Base-by-base conservation (phyloP, 768 basidiomycete species). In the Agaricus bisporus region DNA sequence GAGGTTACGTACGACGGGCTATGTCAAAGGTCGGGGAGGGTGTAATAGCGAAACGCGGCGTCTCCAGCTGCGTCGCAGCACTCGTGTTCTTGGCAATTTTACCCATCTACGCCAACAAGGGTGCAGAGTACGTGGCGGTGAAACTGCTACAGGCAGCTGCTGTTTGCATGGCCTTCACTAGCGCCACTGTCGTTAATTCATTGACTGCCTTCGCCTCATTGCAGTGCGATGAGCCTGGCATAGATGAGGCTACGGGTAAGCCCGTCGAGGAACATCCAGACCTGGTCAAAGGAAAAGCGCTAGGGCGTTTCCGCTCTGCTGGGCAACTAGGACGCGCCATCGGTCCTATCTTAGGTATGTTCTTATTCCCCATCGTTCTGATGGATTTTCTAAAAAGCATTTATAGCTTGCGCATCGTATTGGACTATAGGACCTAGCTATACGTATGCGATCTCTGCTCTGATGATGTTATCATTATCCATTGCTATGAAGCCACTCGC, bases 301-400 rank as follows among this genome's bases (percentile, higher is more conserved):
- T 95, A 37, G 94, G 95, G 29, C 63, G 78, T 54, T 97, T 95
- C 71, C 81, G 95, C 49, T 94, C 91, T 6, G 82, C 88, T n/a
- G 95, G 95, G 17, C 95, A 98, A 66, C 78, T 98, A 38, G 95
- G 95, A 3, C 81, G 95, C 54, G 95, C 95, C 4, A 73, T 97
- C 36, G 95, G 95, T 0, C 95, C 95, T 4, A 66, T 98, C 4
- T 73, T 95, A n/a, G 92, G 92, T 83, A 68, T 47, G 83, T 51
- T 44, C 62, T 14, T 10, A 8, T 9, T 14, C n/a, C 9, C n/a
- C 9, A 17, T n/a, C 22, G n/a, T 35, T 14, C 45, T 29, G 12
- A 11, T 42, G 44, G 41, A 48, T 43, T 17, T 18, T 48, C 39
- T 44, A 54, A 54, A 61, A 48, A 63, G 41, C 17, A 41, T 61